These are phyloP conservation scores for Heliamphora exappendiculata DNA, from an alignment of 148 eudicot species.

Conservation along the genomic window DNA sequence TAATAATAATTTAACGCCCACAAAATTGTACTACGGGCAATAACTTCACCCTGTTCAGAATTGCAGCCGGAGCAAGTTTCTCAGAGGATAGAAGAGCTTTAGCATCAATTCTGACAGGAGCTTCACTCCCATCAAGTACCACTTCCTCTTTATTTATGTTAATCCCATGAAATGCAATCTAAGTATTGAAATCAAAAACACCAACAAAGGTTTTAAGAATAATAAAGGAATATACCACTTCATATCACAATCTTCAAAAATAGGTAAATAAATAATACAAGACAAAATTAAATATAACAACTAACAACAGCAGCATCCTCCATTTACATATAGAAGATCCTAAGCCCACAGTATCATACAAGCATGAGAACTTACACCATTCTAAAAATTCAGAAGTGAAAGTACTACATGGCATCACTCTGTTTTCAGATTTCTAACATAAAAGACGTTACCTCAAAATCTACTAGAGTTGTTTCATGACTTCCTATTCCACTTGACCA, in stretches of 20 bases:
- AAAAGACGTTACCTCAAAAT: slow-evolving; percentile 67
- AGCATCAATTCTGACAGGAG: slow-evolving; percentile 73
- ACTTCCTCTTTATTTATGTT: slow-evolving; percentile 67
- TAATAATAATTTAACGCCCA: background rate
- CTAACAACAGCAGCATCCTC: background rate
- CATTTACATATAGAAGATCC: slow-evolving; percentile 1
- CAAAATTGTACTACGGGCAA: background rate
- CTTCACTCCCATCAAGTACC: slow-evolving; percentile 82
- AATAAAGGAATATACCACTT: slow-evolving; percentile 1
- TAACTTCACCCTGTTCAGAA: slow-evolving; percentile 56
- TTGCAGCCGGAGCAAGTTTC: slow-evolving; percentile 72
- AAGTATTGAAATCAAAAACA: background rate
- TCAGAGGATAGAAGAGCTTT: slow-evolving; percentile 75
- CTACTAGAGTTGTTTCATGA: slow-evolving; percentile 65
- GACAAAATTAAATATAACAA: background rate
- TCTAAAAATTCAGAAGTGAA: background rate
- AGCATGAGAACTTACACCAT: background rate
- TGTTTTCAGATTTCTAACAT: background rate
- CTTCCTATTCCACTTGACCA: slow-evolving; percentile 99
- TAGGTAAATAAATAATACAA: background rate
- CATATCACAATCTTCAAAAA: background rate
- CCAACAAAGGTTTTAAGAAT: background rate
- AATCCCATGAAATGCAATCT: slow-evolving; percentile 93
- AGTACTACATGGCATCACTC: background rate
- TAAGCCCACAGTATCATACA: background rate